Evolutionary conservation across 108 stramenopile species (phyloP), one percentile per base, ranked within the genome.

Genomic region (Nitzschia palea): DNA sequence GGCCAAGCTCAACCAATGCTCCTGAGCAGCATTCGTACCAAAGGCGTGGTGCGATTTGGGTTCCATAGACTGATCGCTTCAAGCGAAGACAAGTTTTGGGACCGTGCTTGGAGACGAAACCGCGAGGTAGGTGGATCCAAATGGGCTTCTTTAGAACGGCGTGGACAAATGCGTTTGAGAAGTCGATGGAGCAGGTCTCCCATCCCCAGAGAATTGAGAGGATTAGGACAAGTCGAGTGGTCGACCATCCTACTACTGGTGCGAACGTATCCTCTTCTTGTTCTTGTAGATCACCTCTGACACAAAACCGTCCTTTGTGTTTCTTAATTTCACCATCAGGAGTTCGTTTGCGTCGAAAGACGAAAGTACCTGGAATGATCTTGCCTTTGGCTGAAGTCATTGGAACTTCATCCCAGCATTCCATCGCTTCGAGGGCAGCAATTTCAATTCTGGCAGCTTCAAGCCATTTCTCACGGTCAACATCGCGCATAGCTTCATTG

Each of bases 161-260:
- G 27, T 82, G 80, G 0, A 86, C 65, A 60, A 88, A 88, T 0
- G 82, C 85, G 20, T 42, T 42, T 14, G 60, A 51, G 40, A 68
- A 79, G 51, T 87, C 80, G 6, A 77, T 55, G 15, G 73, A 74
- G 18, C 48, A 37, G 1, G 74, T 79, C 15, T 47, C 72, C 25
- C 79, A 42, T 0, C 53, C 67, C 18, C 74, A 44, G 12, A 70
- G 22, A 1, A 62, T 37, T 9, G 60, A 60, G 27, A 77, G 36
- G 14, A 60, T 37, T 15, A 83, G 26, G 64, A 29, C 77, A 31
- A n/a, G 73, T 1, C 73, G 68, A 12, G 79, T 65, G 10, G 77
- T 82, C 12, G 57, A 63, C 83, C 83, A 84, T 14, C 62, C 45
- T 0, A 84, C 83, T 4, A 81, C 78, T 37, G 80, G 80, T 40